Base-by-base conservation (phyloP, 192 early-diverging fungal species). In the Coemansia sp. region DNA sequence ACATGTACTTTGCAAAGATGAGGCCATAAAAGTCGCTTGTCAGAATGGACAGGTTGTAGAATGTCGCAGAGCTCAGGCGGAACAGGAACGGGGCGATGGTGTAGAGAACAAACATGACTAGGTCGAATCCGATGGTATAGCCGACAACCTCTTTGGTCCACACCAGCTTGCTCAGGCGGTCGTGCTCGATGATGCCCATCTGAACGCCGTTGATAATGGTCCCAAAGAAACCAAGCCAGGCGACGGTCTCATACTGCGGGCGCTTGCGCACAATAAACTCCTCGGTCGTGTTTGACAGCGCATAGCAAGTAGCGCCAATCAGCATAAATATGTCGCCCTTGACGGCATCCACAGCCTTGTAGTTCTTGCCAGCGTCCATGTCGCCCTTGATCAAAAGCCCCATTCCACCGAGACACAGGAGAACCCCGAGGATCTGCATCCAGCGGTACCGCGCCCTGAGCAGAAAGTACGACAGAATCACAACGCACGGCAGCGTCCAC, bases 1-100 rank as follows among this genome's bases (percentile, higher is more conserved):
- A 89, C 57, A 92, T 73, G 66, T 81, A 84, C 42, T 87, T 66
- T 30, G 84, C 85, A 82, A 92, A 90, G 43, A 89, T 76, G 25
- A 90, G 73, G 1, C 86, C 85, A 61, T 90, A 92, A 56, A 92
- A 90, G 67, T 92, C 89, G 58, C 84, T 86, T 8, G 90, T 89
- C 58, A 92, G 69, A 12, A 92, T 70, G 23, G 85, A 86, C 54
- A 92, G 57, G 59, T 92, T 92, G 72, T 88, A 92, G 53, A 90
- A 83, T 21, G 86, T 81, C 0, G 90, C 88, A 33, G 85, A 87
- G 53, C 85, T 80, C 49, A 84, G 41, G 9, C 87, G 78, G 77
- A 92, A 88, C 47, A 92, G 55, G 54, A 86, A 73, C n/a, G 90
- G 90, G 0, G 85, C 81, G 14, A 86, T 48, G 18, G 86, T 80